Conservation (phyloP, 768 basidiomycete species). For the Leccinum uliginosum region DNA sequence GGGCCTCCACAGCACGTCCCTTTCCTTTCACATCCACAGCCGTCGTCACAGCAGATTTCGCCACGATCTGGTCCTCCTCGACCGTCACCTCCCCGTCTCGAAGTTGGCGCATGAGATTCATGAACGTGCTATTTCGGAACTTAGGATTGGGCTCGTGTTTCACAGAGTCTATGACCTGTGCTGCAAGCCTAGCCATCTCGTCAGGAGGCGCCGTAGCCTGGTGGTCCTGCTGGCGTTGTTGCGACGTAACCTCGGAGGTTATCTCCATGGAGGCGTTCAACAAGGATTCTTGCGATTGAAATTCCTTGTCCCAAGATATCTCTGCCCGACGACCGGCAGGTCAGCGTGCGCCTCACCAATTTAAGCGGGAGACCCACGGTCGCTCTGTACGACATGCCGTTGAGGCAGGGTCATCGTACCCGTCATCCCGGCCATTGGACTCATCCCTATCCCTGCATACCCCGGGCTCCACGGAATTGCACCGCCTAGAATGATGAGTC, state of each 20-base stretch:
- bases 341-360: background rate
- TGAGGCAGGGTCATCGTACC: conserved; percentile 18
- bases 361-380: conserved; percentile 37
- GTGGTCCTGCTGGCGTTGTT: conserved; percentile 17
- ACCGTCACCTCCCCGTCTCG: conserved; percentile 76
- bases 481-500: conserved; percentile 25
- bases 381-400: conserved; percentile 28
- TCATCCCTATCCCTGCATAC: conserved; percentile 36
- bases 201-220: conserved; percentile 38
- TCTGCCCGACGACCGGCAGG: conserved; percentile 7
- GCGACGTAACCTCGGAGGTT: conserved; percentile 2
- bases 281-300: conserved; percentile 51
- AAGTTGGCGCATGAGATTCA: conserved; percentile 81
- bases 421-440: conserved; percentile 34
- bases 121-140: conserved; percentile 79
- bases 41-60: conserved; percentile 33
- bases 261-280: conserved; percentile 22
- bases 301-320: conserved; percentile 58
- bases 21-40: conserved; percentile 58
- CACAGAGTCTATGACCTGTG: conserved; percentile 70
- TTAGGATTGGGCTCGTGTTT: conserved; percentile 75
- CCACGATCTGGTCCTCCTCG: conserved; percentile 74
- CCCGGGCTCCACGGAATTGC: conserved; percentile 38
- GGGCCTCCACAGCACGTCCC: conserved; percentile 40
- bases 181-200: conserved; percentile 78